Evolutionary conservation across 2,329 filamentous ascomycete species (phyloP).

Genomic region (Cladobotryum protrusum): DNA sequence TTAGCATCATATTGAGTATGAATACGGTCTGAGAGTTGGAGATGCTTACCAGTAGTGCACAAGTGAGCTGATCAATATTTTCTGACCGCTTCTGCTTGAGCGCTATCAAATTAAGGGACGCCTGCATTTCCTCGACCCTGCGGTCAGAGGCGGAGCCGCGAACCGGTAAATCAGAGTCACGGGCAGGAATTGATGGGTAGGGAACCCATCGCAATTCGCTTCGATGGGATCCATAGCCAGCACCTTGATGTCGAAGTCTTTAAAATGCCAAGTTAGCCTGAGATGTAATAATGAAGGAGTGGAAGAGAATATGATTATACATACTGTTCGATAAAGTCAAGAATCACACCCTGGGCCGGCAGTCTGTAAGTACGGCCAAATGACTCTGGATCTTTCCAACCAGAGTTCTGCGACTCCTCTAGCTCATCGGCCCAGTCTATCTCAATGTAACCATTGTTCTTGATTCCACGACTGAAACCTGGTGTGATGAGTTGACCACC

Average conservation of each 20-base stretch:
- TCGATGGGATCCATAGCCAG: slow-evolving; percentile 29
- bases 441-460: slow-evolving; percentile 67
- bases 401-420: slow-evolving; percentile 47
- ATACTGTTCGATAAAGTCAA: slow-evolving; percentile 65
- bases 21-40: too few species aligned
- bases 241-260: slow-evolving; percentile 33
- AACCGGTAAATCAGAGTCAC: slow-evolving; percentile 16
- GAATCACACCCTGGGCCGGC: slow-evolving; percentile 57
- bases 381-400: slow-evolving; percentile 52
- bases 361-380: slow-evolving; percentile 62
- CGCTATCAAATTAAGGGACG: slow-evolving; percentile 57
- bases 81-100: slow-evolving; percentile 47
- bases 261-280: slow-evolving; percentile 6
- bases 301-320: slow-evolving; percentile 19
- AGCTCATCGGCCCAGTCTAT: slow-evolving; percentile 55
- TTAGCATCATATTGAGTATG: slow-evolving; percentile 5
- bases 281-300: background rate
- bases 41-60: slow-evolving; percentile 56
- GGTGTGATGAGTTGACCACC: slow-evolving; percentile 46
- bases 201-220: slow-evolving; percentile 26
- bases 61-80: slow-evolving; percentile 48
- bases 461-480: slow-evolving; percentile 55
- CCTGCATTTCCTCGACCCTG: slow-evolving; percentile 57
- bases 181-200: slow-evolving; percentile 19
- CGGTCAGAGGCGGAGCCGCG: slow-evolving; percentile 34